Base-by-base conservation (phyloP, 352 stramenopile genomes). In the Pythium scleroteichum region DNA sequence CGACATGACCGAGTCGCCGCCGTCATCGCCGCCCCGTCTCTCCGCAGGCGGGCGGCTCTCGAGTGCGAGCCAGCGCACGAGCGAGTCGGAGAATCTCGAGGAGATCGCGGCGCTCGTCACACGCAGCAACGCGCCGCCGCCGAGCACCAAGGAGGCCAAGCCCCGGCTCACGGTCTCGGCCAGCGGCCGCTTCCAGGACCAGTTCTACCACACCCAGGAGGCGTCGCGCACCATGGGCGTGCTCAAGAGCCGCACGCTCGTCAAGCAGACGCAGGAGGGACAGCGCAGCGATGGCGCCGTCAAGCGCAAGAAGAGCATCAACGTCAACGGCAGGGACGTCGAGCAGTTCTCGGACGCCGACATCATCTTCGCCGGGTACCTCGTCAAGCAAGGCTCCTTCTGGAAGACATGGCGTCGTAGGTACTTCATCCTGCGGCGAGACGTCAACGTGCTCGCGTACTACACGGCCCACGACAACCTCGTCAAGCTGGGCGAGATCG, bases 321-420 rank as follows among this genome's bases (percentile, higher is more conserved):
- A 90, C 52, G 82, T 87, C 55, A 92, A 84, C 33, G 76, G 77
- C 40, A 85, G 85, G 23, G 82, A 92, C 44, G 79, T 90, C 24
- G 86, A 95, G 53, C 83, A 92, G 68, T 95, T 95, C 61, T 93
- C 82, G 12, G 82, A 93, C 53, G 76, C 86, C 9, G 84, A 95
- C 48, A 94, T 95, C 44, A 73, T 92, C 39, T 88, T 76, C 22
- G 76, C 73, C 19, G 86, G 86, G 6, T 92, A 92, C 53, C 64
- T 95, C 32, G 73, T 92, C 45, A 95, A 95, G 59, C 82, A 91
- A 35, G 86, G 86, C 17, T 95, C 86, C 27, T 95, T 94, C 72
- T 95, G 86, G 86, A 92, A 92, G 63, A 91, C 79, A 6, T 95
- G 86, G 86, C 72, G 79, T 42, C 78, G 79, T 1, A 73, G 86